phyloP scores from a whole-genome alignment of 2,329 filamentous ascomycete genomes.

The Huntiella bhutanensis region DNA sequence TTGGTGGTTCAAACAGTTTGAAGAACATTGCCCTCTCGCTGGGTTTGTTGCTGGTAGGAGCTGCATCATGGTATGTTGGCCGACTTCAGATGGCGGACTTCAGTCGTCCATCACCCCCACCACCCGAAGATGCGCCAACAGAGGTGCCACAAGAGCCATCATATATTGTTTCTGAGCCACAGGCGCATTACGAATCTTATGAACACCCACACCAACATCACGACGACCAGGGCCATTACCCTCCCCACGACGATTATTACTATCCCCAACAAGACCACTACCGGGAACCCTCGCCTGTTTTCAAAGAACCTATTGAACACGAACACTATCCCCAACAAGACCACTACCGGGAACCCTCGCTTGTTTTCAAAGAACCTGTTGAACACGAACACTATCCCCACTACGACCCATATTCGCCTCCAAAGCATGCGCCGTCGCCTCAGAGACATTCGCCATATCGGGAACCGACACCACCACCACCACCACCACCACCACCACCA shows the following conservation, averaged over 20 bases:
- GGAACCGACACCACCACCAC: constrained; percentile 9
- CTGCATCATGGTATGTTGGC: constrained; percentile 53
- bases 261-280: constrained; percentile 16
- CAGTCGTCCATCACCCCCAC: constrained; percentile 13
- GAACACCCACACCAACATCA: constrained; percentile 14
- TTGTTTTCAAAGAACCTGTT: constrained; percentile 11
- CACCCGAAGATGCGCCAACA: constrained; percentile 14
- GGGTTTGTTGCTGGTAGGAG: constrained; percentile 51
- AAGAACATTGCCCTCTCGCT: constrained; percentile 56
- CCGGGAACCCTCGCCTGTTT: constrained; percentile 6
- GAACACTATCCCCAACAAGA: constrained; percentile 11
- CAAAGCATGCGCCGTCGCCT: not conserved
- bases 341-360: constrained; percentile 16
- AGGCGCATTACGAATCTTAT: constrained; percentile 17
- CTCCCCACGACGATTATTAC: not conserved
- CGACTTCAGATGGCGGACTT: constrained; percentile 19
- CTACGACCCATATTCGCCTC: constrained; percentile 11
- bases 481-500: constrained; percentile 8
- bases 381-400: constrained; percentile 12
- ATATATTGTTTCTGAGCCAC: constrained; percentile 19
- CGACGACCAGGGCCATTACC: not conserved
- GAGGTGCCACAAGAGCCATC: constrained; percentile 13
- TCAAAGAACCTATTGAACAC: constrained; percentile 11
- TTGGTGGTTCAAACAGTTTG: constrained; percentile 48
- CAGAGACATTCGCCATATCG: constrained; percentile 14